Base-by-base conservation (phyloP, 495 filamentous ascomycete species). In the Zalerion maritima region DNA sequence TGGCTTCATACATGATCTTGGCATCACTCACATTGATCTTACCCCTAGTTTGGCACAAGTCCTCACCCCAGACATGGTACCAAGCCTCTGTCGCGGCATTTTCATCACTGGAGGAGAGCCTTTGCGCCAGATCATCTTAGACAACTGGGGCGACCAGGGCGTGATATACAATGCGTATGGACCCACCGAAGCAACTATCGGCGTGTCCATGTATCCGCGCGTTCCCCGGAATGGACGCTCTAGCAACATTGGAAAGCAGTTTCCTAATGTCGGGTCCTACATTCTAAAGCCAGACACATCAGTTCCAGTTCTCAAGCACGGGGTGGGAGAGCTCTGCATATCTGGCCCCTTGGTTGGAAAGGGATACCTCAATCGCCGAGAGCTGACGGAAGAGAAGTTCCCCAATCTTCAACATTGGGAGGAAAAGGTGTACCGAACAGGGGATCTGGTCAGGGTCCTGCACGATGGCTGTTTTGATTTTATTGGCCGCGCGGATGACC, bases 171-270 rank as follows among this genome's bases (percentile, higher is more conserved):
- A 84, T 39, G 75, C 73, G 14, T 76, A 73, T 31, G 86, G 86
- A 4, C 86, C 86, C 1, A 94, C 85, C 0, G 86, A 94, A 46
- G 73, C 78, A 0, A 92, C 86, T 0, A 94, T 94, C 40, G 86
- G 86, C 3, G 75, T 78, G 24, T 81, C 78, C 0, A 83, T 84
- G 51, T 84, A 74, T 36, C 70, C 74, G 6, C 65, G 75, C 20
- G 78, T 93, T 20, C 73, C 73, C 1, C 40, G 50, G 13, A 72
- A 72, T 28, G 82, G 79, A 5, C 79, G 78, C 29, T 59, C 82
- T 1, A 76, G 78, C 2, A 93, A 94, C 51, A 92, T 94, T 36
- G 86, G 86, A 0, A 64, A 55, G 13, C 81, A 83, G 34, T 83
- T 92, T 34, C 64, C 73, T 29, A 87, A 91, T 28, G 83, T 89